Evolutionary conservation across 352 stramenopile genomes (phyloP), one percentile per base, ranked within the genome.

Genomic region (Elongisporangium undulatum): DNA sequence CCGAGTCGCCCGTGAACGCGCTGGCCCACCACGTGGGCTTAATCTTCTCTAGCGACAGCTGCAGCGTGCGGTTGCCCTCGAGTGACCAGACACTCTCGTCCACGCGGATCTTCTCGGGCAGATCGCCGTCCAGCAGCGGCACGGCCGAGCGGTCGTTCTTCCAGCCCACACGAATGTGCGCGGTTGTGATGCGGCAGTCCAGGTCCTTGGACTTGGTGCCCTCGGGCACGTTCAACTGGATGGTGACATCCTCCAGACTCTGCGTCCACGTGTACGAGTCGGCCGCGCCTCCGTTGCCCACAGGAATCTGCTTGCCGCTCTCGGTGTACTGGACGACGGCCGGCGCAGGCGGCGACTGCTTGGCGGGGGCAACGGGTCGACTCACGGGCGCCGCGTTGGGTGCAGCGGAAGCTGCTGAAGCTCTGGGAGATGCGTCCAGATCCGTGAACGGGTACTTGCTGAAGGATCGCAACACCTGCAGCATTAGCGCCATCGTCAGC

Each of bases 1-100:
- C 94, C 6, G 89, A 79, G 59, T 98, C 96, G 19, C 86, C 88
- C 51, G 87, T 67, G 3, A 98, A 67, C 2, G 97, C 94, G 58
- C 79, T 89, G 38, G 96, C 95, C 97, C 97, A 99, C 97, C 97
- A 99, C 78, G 98, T 97, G 68, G 97, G 96, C 58, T 95, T 82
- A 68, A 98, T 96, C 72, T 99, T 99, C 66, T 98, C 89, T 2
- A 99, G 72, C 41, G 87, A 97, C 16, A 99, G 72, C 22, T 89
- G 76, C 29, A 95, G 62, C 51, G 68, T 84, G 23, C 71, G 63
- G 15, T 74, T 78, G 59, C 61, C 77, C 39, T 95, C 85, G 21
- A 99, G 68, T 1, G 97, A 99, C 97, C 97, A 99, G 61, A 99
- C 87, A 57, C 92, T 98, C 68, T 99, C 97, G 67, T 99, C 97